Evolutionary conservation across 176 grass and related monocot genomes (phyloP).

Genomic region (Oryza brachyantha): DNA sequence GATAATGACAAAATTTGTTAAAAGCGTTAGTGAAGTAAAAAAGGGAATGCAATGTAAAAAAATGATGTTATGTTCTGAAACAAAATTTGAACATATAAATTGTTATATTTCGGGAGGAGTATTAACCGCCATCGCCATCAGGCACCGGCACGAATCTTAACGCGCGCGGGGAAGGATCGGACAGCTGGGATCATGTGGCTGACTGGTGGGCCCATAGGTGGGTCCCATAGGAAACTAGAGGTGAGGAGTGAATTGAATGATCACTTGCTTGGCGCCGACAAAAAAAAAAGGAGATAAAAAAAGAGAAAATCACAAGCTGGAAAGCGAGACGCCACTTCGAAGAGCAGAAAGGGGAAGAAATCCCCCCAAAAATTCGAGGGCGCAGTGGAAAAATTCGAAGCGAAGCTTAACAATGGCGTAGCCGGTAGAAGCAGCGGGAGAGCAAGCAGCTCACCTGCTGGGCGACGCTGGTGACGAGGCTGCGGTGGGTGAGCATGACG

Average conservation of each 20-base stretch:
- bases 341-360: not conserved
- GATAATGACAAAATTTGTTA: too few species aligned
- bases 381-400: not conserved
- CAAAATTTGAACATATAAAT: too few species aligned
- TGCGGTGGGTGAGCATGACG: conserved; percentile 95
- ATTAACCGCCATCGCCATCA: not conserved
- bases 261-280: conserved; percentile 44
- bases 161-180: not conserved
- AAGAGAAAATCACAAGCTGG: not conserved
- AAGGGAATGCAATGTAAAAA: too few species aligned
- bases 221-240: not conserved
- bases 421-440: not conserved
- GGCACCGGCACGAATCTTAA: conserved; percentile 41
- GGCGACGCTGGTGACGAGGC: conserved; percentile 86
- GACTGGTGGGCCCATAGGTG: not conserved
- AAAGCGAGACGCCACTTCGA: not conserved
- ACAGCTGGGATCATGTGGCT: not conserved
- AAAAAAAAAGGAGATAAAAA: not conserved
- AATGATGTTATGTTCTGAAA: too few species aligned
- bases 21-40: too few species aligned
- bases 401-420: not conserved
- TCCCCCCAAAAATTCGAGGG: not conserved
- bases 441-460: conserved; percentile 55
- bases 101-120: too few species aligned
- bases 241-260: not conserved